phyloP scores from a whole-genome alignment of 1,284 basidiomycete species.

The Trichosporon ovoides region DNA sequence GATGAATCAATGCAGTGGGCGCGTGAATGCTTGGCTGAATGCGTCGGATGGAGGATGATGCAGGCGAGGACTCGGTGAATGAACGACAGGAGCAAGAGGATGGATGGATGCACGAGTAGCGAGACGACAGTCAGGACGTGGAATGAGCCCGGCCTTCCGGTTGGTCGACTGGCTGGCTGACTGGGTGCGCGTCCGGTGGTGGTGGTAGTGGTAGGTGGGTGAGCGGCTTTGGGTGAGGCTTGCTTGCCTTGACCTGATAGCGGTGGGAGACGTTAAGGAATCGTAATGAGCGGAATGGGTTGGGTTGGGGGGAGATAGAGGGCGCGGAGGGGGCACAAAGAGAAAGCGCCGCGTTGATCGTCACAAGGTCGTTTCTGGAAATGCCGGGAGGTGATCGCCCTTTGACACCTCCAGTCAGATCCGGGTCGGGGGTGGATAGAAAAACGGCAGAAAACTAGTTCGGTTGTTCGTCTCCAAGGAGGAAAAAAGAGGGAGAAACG shows the following conservation, averaged over 20 bases:
- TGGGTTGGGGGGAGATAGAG: conserved; percentile 1
- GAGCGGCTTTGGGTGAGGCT: neutral
- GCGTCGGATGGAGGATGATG: neutral
- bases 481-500: neutral
- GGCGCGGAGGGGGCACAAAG: neutral
- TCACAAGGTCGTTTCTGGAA: conserved; percentile 4
- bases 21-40: neutral
- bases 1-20: neutral
- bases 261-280: conserved; percentile 1
- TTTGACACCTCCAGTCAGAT: neutral
- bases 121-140: neutral
- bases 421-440: neutral
- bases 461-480: neutral
- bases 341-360: neutral
- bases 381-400: neutral
- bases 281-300: neutral
- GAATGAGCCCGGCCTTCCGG: conserved; percentile 1
- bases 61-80: neutral
- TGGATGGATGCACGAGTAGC: neutral
- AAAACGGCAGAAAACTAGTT: neutral
- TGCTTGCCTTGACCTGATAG: neutral
- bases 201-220: no score
- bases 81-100: neutral
- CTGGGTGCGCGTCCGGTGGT: no score
- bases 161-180: neutral